phyloP scores from a whole-genome alignment of 176 grass and related monocot species.

The Triticum timopheevii region DNA sequence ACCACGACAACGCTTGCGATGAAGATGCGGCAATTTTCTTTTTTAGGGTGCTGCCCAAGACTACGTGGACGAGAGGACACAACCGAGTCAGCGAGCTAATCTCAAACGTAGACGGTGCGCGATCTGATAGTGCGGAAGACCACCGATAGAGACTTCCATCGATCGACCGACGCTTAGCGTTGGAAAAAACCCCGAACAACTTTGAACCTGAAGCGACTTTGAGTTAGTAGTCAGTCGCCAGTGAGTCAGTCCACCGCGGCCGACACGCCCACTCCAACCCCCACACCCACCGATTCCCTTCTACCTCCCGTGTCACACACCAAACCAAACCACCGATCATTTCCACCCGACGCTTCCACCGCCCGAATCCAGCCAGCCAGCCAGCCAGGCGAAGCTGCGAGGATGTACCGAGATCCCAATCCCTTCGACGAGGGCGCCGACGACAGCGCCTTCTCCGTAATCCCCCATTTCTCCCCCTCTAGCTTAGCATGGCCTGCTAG shows the following conservation, averaged over 20 bases:
- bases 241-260: constrained; percentile 26
- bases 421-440: constrained; percentile 80
- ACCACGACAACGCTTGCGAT: too few relatives aligned
- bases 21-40: too few relatives aligned
- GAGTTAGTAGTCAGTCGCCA: neutral
- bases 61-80: too few relatives aligned
- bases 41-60: too few relatives aligned
- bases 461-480: neutral
- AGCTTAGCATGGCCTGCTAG: neutral
- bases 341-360: constrained; percentile 1
- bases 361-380: neutral
- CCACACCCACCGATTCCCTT: constrained; percentile 8
- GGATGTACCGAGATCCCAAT: constrained; percentile 79
- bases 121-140: too few relatives aligned
- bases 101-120: too few relatives aligned
- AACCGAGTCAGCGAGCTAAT: too few relatives aligned
- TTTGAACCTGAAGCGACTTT: constrained; percentile 38
- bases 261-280: constrained; percentile 7
- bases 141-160: too few relatives aligned
- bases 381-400: constrained; percentile 13
- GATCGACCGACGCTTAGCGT: neutral
- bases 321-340: constrained; percentile 11
- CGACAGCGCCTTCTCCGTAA: constrained; percentile 68
- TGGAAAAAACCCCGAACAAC: neutral
- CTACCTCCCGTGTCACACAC: neutral